Conservation (phyloP, 176 grass and related monocot genomes). For the Stipa capillata region DNA sequence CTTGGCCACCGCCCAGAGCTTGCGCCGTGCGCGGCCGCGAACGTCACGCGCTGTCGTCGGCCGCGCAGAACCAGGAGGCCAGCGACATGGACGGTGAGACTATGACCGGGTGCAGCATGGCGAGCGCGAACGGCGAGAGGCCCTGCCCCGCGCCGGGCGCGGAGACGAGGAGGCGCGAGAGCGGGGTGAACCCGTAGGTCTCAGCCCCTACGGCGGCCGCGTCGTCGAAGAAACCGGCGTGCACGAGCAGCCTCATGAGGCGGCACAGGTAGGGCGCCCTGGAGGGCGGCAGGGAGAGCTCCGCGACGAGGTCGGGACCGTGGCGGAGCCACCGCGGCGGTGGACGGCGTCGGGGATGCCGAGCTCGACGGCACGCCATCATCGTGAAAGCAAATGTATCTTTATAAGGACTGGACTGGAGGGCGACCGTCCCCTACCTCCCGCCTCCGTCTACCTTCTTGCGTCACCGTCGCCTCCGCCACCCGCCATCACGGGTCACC, state of each 20-base stretch:
- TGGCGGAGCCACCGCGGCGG: slow-evolving; percentile 13
- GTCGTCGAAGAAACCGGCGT: slow-evolving; percentile 36
- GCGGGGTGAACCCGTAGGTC: slow-evolving; percentile 31
- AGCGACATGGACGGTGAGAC: slow-evolving; percentile 38
- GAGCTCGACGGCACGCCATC: slow-evolving; percentile 56
- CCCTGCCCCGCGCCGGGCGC: background rate
- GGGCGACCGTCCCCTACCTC: too few species aligned
- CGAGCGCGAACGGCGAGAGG: slow-evolving; percentile 45
- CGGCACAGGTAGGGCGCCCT: slow-evolving; percentile 30
- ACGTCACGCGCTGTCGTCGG: slow-evolving; percentile 16
- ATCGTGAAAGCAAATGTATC: too few species aligned
- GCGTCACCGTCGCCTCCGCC: too few species aligned
- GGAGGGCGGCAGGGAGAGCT: slow-evolving; percentile 28
- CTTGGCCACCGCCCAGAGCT: slow-evolving; percentile 30
- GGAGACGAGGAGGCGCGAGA: slow-evolving; percentile 38
- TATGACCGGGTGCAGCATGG: slow-evolving; percentile 42
- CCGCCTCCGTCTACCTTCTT: too few species aligned
- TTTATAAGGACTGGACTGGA: too few species aligned
- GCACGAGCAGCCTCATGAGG: slow-evolving; percentile 46
- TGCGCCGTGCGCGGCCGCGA: slow-evolving; percentile 23
- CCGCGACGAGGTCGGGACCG: slow-evolving; percentile 25
- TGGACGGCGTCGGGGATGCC: slow-evolving; percentile 48
- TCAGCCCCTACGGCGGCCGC: background rate
- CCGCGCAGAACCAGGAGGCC: slow-evolving; percentile 38
- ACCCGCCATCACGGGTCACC: too few species aligned